Base-by-base conservation (phyloP, 495 filamentous ascomycete species). In the Hyaloscypha hepaticicola region DNA sequence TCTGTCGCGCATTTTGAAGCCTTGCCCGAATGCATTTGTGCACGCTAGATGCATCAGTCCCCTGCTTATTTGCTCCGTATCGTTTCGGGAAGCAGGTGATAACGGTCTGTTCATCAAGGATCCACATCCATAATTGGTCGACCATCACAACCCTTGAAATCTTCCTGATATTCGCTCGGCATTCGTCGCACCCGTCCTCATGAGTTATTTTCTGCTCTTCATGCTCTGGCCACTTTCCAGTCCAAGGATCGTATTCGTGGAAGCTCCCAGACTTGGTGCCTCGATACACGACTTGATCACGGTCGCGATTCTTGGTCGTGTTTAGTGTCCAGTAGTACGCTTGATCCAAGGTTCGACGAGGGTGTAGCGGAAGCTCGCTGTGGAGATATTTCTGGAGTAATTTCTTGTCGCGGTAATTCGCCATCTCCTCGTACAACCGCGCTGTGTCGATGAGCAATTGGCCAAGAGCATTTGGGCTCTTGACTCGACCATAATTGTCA, bases 111-210 rank as follows among this genome's bases (percentile, higher is more conserved):
- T 82, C 81, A 24, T 88, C 87, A 3, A 91, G 66, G 38, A 90
- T 80, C 87, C 87, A 90, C 79, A 90, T 82, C 88, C 88, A 91
- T 2, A 91, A 75, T 68, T 91, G 87, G 65, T 91, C 88, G 1
- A 90, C 88, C 88, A 90, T 92, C 71, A 90, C 80, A n/a, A 91
- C 82, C 22, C 87, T 84, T 0, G 85, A 31, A 22, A 57, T 57
- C 5, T 29, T 22, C 21, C 57, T 45, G 38, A 60, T 60, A 12
- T 60, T 48, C 4, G 7, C 57, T 21, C 34, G 31, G n/a, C 57
- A 60, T 22, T 45, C 31, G 6, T 60, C 26, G n/a, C 57, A 60
- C 3, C 57, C 57, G 1, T 25, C 1, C 8, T 60, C 57, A 2
- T 11, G 34, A 28, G 58, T 53, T 8, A 34, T 27, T n/a, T 34